phyloP scores from a whole-genome alignment of 257 asterid genomes.

The Solanum gandarillasii region DNA sequence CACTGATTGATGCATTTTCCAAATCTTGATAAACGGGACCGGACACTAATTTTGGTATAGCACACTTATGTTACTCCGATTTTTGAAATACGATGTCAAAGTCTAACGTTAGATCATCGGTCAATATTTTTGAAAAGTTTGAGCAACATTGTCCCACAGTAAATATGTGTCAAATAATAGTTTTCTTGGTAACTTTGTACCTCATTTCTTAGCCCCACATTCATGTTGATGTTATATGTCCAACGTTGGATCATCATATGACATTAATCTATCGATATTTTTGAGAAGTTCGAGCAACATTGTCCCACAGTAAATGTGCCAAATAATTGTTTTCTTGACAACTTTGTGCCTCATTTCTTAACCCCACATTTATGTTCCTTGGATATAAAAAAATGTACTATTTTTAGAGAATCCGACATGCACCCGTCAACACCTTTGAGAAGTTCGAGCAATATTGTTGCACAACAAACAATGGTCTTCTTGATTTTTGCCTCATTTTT shows the following conservation, averaged over 20 bases:
- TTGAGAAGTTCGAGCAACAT: background rate
- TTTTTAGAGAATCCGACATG: too few species aligned
- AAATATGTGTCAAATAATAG: background rate
- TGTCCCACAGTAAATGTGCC: too few species aligned
- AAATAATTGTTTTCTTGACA: background rate
- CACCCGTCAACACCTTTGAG: accelerated
- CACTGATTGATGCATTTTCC: background rate
- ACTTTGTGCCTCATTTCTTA: too few species aligned
- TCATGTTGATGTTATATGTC: too few species aligned
- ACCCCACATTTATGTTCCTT: background rate
- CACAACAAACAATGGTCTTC: background rate
- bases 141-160: background rate
- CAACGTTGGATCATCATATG: too few species aligned
- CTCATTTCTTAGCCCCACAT: too few species aligned
- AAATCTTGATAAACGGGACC: background rate
- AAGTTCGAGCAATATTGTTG: background rate
- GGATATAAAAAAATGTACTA: background rate
- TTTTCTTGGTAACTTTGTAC: too few species aligned
- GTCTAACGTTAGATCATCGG: background rate
- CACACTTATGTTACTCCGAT: background rate
- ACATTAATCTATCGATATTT: accelerated
- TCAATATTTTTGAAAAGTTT: background rate
- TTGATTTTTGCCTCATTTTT: too few species aligned
- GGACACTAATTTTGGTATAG: background rate
- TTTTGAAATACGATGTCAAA: background rate